Percentiles rank a stretch among this genome's conserved stretches.
These are phyloP conservation scores for Moesziomyces sp. DNA, from an alignment of 1,284 basidiomycete genomes.

Conservation along the genomic window DNA sequence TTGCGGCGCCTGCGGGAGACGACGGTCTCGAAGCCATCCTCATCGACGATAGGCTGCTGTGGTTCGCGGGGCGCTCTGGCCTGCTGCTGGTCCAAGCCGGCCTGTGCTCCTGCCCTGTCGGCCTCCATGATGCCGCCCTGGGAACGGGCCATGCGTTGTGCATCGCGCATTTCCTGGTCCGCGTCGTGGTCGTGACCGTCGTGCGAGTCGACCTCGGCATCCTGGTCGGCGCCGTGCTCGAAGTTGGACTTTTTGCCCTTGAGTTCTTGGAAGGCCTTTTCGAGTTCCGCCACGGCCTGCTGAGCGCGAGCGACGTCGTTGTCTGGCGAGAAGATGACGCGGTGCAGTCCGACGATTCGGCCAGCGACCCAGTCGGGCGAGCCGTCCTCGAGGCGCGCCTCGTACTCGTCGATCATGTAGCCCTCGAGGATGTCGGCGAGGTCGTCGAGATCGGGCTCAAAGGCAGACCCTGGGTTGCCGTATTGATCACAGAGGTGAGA, in stretches of 20 bases:
- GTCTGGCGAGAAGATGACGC: conserved; percentile 48
- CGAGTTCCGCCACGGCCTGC: conserved; percentile 45
- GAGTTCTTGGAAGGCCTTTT: conserved; percentile 45
- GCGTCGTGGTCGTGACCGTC: conserved; percentile 8
- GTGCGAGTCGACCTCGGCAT: conserved; percentile 28
- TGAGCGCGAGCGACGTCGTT: conserved; percentile 36
- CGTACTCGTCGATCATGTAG: conserved; percentile 64
- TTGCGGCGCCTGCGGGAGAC: conserved; percentile 50
- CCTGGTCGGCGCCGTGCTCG: conserved; percentile 24
- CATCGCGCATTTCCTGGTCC: conserved; percentile 45
- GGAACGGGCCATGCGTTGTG: conserved; percentile 27
- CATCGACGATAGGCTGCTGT: conserved; percentile 53
- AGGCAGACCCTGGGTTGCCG: conserved; percentile 43
- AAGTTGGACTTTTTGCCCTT: conserved; percentile 45
- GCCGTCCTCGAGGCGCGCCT: conserved; percentile 61
- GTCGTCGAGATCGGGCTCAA: conserved; percentile 61
- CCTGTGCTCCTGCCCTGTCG: conserved; percentile 29
- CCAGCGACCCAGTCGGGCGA: conserved; percentile 55
- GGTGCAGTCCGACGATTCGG: conserved; percentile 51
- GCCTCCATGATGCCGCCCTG: conserved; percentile 43
- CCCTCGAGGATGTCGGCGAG: conserved; percentile 58
- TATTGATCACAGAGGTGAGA: conserved; percentile 61
- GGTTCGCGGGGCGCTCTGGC: conserved; percentile 14
- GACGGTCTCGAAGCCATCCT: conserved; percentile 64
- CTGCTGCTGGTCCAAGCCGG: conserved; percentile 29